These are phyloP conservation scores for Sphagnum fallax DNA, from an alignment of 228 moss, liverwort and hornwort species.

Conservation along the genomic window DNA sequence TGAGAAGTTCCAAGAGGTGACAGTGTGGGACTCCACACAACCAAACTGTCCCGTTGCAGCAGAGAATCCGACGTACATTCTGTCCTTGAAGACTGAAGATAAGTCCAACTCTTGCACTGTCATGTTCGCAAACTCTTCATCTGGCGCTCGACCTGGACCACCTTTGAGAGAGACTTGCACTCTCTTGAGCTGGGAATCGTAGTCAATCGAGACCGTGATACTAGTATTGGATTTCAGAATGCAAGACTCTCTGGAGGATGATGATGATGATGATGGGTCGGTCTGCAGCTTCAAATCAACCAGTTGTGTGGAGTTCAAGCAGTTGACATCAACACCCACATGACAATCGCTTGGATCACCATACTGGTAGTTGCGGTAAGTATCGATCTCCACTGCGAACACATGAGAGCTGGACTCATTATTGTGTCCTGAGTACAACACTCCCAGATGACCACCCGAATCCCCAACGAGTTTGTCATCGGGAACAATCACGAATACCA, in stretches of 20 bases:
- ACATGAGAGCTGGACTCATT: background rate
- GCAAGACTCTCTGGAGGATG: no score
- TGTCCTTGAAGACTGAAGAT: background rate
- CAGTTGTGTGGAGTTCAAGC: slow-evolving; percentile 5
- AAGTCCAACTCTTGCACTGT: background rate
- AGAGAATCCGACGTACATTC: slow-evolving; percentile 13
- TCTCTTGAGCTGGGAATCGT: slow-evolving; percentile 1
- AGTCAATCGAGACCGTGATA: slow-evolving; percentile 15
- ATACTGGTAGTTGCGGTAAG: background rate
- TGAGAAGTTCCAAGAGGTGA: slow-evolving; percentile 11
- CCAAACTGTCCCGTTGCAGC: background rate
- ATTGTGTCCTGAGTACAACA: background rate
- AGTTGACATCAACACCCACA: slow-evolving; percentile 16
- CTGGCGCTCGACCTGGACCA: no score
- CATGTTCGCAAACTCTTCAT: background rate
- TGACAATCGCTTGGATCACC: slow-evolving; percentile 17
- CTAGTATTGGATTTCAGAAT: slow-evolving; percentile 4
- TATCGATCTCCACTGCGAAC: slow-evolving; percentile 29
- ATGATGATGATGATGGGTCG: background rate
- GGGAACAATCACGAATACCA: slow-evolving; percentile 7
- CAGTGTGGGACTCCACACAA: background rate
- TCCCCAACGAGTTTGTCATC: background rate
- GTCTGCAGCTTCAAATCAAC: slow-evolving; percentile 10
- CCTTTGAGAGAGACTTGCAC: slow-evolving; percentile 1
- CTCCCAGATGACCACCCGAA: slow-evolving; percentile 2